These are phyloP conservation scores for Flaveria linearis DNA, from an alignment of 129 eudicot genomes.

Conservation along the genomic window DNA sequence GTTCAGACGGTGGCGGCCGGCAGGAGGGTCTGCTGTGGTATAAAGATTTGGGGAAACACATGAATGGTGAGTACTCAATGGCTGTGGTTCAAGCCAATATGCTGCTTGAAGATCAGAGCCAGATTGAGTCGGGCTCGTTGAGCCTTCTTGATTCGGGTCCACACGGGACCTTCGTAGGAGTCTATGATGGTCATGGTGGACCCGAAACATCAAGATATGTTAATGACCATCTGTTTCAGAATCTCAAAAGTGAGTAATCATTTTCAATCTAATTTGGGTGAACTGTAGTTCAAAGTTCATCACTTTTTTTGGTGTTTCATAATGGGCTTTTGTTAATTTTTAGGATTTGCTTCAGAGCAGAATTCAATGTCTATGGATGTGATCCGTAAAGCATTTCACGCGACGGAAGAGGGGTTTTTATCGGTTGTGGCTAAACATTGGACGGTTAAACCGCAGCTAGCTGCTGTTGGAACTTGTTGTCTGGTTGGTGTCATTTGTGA, in stretches of 20 bases:
- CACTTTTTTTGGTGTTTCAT: neutral
- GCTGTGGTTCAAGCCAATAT: slow-evolving; percentile 84
- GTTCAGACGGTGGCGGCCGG: slow-evolving; percentile 54
- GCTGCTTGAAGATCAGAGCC: slow-evolving; percentile 83
- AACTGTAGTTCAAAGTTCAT: neutral
- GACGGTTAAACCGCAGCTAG: slow-evolving; percentile 62
- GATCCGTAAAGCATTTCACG: slow-evolving; percentile 63
- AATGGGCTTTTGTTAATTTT: neutral
- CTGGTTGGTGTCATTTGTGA: slow-evolving; percentile 65
- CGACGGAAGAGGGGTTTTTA: slow-evolving; percentile 72
- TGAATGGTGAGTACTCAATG: slow-evolving; percentile 76
- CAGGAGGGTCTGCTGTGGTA: slow-evolving; percentile 80
- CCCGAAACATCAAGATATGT: slow-evolving; percentile 78
- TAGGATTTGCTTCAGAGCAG: slow-evolving; percentile 67
- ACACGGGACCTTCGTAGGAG: slow-evolving; percentile 74
- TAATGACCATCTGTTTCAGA: slow-evolving; percentile 67
- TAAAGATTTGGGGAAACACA: slow-evolving; percentile 61
- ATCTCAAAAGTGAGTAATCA: slow-evolving; percentile 59
- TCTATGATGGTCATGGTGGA: slow-evolving; percentile 89
- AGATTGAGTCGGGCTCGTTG: slow-evolving; percentile 78
- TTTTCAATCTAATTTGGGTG: neutral
- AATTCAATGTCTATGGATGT: slow-evolving; percentile 64
- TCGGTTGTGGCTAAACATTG: slow-evolving; percentile 69
- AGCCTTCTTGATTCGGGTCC: slow-evolving; percentile 78
- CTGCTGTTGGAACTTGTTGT: slow-evolving; percentile 85